phyloP scores from a whole-genome alignment of 148 eudicot species.

The Dianthus caryophyllus region DNA sequence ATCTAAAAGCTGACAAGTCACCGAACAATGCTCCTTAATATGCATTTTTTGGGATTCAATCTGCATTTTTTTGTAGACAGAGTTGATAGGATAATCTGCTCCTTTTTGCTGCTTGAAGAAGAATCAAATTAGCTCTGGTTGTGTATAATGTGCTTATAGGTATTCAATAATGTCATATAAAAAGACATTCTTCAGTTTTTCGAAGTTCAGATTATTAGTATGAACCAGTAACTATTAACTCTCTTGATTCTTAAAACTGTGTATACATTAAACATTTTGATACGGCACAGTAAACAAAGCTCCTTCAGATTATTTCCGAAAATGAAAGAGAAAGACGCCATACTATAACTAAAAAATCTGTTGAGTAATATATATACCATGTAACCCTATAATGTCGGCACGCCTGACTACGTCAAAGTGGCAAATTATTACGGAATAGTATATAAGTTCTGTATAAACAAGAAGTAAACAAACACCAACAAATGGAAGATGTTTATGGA shows the following conservation, averaged over 20 bases:
- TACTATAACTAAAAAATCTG: neutral
- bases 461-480: neutral
- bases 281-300: neutral
- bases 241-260: neutral
- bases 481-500: neutral
- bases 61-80: slow-evolving; percentile 15
- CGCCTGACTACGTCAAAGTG: neutral
- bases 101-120: slow-evolving; percentile 14
- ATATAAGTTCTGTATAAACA: neutral
- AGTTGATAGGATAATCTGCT: slow-evolving; percentile 21
- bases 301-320: neutral
- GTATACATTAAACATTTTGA: neutral
- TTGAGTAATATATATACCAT: neutral
- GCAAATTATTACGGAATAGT: neutral
- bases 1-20: slow-evolving; percentile 29
- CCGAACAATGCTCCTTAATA: slow-evolving; percentile 8
- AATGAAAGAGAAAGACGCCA: neutral
- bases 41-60: slow-evolving; percentile 18
- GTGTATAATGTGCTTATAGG: slow-evolving; percentile 18
- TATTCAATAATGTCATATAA: slow-evolving; percentile 4
- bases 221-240: neutral
- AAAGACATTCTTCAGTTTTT: slow-evolving; percentile 3
- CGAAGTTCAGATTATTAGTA: neutral
- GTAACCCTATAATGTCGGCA: neutral
- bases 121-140: slow-evolving; percentile 5